These are phyloP conservation scores for Lojkania enalia DNA, from an alignment of 2,329 filamentous ascomycete genomes.

Conservation along the genomic window DNA sequence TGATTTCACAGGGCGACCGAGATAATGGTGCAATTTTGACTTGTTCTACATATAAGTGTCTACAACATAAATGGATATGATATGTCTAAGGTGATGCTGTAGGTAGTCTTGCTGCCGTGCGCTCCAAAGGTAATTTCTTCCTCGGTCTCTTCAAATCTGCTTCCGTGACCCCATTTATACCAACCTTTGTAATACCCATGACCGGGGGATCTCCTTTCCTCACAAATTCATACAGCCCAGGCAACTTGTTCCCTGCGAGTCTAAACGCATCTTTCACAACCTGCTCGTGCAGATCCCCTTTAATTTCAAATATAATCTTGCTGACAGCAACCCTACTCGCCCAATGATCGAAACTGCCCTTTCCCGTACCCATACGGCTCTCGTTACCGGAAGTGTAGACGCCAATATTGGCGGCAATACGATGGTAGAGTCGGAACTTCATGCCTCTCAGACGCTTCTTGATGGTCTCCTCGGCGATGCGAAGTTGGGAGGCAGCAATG, in stretches of 20 bases:
- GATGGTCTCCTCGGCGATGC: conserved; percentile 92
- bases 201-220: conserved; percentile 87
- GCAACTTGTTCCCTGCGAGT: conserved; percentile 91
- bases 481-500: conserved; percentile 82
- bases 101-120: conserved; percentile 69
- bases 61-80: too few species aligned
- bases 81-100: too few species aligned
- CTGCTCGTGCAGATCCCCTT: conserved; percentile 91
- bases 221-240: conserved; percentile 90
- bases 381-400: conserved; percentile 97
- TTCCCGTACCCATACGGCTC: conserved; percentile 98
- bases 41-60: too few species aligned
- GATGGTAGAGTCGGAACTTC: conserved; percentile 89
- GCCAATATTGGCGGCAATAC: conserved; percentile 88
- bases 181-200: conserved; percentile 89
- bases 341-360: conserved; percentile 97
- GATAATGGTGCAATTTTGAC: too few species aligned
- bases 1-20: too few species aligned
- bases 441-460: conserved; percentile 84
- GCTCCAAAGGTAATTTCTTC: conserved; percentile 61
- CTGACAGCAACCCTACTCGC: conserved; percentile 86
- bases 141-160: conserved; percentile 82
- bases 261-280: conserved; percentile 91
- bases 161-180: conserved; percentile 71
- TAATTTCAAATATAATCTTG: conserved; percentile 89